Conservation (phyloP, 1,284 basidiomycete genomes). For the Cryptococcus hybrid region DNA sequence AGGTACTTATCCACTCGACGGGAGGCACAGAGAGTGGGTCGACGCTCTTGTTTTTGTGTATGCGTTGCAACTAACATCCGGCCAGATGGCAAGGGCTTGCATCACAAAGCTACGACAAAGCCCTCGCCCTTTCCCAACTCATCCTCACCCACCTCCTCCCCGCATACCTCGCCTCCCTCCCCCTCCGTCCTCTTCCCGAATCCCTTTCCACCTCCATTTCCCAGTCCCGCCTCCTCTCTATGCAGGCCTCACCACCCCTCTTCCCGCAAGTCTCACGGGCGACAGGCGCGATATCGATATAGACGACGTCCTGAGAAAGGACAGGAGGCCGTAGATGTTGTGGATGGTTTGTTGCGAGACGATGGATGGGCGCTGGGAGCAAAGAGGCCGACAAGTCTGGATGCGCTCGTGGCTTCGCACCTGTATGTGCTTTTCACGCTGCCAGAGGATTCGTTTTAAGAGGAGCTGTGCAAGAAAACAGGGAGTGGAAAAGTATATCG, state of each 20-base stretch:
- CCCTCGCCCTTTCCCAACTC: conserved; percentile 36
- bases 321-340: conserved; percentile 26
- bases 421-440: conserved; percentile 33
- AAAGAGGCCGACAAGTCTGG: conserved; percentile 42
- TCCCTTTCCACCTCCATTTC: conserved; percentile 18
- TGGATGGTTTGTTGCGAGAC: conserved; percentile 13
- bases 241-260: conserved; percentile 39
- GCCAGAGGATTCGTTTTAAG: conserved; percentile 16
- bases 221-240: conserved; percentile 33
- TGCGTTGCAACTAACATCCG: background rate
- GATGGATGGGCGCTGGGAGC: conserved; percentile 34
- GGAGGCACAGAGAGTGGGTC: conserved; percentile 27
- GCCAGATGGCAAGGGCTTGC: conserved; percentile 36
- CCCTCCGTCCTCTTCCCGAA: background rate
- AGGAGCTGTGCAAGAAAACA: conserved; percentile 13
- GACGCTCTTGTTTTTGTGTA: background rate
- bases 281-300: conserved; percentile 27
- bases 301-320: conserved; percentile 18
- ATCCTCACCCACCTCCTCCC: conserved; percentile 31
- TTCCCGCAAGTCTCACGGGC: conserved; percentile 41
- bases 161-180: conserved; percentile 26
- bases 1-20: conserved; percentile 24
- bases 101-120: conserved; percentile 37
- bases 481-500: conserved; percentile 30
- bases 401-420: conserved; percentile 46